Evolutionary conservation across 805 yeast genomes (phyloP).

Genomic region (Metschnikowia dekortorum): DNA sequence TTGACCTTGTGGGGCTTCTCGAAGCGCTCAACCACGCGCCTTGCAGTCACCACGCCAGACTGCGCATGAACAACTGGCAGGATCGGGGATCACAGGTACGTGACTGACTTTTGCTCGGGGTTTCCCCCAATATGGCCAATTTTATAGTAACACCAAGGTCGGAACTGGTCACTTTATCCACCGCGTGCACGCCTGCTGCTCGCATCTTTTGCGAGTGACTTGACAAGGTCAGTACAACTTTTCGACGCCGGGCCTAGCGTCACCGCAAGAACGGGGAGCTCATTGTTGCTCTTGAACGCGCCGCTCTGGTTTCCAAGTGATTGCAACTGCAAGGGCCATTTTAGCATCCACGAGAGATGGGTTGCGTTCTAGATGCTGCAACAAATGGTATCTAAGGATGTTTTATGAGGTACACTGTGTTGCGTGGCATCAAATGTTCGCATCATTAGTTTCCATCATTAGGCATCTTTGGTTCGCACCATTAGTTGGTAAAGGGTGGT

Average conservation of each 20-base stretch:
- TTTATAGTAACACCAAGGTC: slow-evolving; percentile 29
- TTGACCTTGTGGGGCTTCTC: slow-evolving; percentile 35
- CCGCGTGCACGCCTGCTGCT: slow-evolving; percentile 42
- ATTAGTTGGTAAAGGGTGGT: no score
- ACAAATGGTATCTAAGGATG: no score
- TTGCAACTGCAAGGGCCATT: slow-evolving; percentile 37
- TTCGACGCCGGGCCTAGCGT: slow-evolving; percentile 39
- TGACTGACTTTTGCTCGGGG: slow-evolving; percentile 24
- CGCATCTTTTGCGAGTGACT: slow-evolving; percentile 42
- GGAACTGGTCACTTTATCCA: slow-evolving; percentile 37
- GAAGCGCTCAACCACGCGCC: slow-evolving; percentile 35
- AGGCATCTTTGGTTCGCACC: no score
- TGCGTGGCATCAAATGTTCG: no score
- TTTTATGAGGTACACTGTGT: no score
- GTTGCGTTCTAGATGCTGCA: no score
- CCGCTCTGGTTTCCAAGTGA: slow-evolving; percentile 39
- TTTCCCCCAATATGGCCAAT: slow-evolving; percentile 36
- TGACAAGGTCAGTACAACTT: slow-evolving; percentile 29
- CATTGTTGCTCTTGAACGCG: slow-evolving; percentile 36
- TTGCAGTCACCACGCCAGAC: slow-evolving; percentile 37
- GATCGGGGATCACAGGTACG: slow-evolving; percentile 38
- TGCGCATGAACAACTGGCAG: slow-evolving; percentile 36
- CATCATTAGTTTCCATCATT: no score
- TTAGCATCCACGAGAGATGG: neutral
- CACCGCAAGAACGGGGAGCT: slow-evolving; percentile 48